These are phyloP conservation scores for Striga asiatica DNA, from an alignment of 257 asterid genomes.

Conservation along the genomic window DNA sequence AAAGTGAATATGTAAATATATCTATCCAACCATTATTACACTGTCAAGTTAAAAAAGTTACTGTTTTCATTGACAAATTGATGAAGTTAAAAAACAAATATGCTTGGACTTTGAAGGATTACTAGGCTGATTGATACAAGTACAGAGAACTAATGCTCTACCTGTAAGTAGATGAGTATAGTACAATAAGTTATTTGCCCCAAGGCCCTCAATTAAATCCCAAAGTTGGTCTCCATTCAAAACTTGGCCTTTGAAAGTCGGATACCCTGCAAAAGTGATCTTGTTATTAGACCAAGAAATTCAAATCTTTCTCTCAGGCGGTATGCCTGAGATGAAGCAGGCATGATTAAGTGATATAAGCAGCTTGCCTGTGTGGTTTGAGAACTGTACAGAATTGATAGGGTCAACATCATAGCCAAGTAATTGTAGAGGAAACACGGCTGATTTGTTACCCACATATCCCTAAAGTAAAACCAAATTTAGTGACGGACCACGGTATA, in stretches of 20 bases:
- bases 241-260: conserved; percentile 93
- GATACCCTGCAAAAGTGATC: conserved; percentile 66
- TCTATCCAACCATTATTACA: background rate
- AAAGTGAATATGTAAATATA: background rate
- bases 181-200: conserved; percentile 72
- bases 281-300: conserved; percentile 14
- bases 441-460: conserved; percentile 96
- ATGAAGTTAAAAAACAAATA: conserved; percentile 14
- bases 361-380: conserved; percentile 99
- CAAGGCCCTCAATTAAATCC: conserved; percentile 89
- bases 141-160: conserved; percentile 13
- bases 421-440: conserved; percentile 92
- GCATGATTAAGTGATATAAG: conserved; percentile 38
- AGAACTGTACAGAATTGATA: conserved; percentile 93
- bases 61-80: no score
- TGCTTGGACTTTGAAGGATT: background rate
- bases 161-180: conserved; percentile 97
- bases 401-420: conserved; percentile 97
- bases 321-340: no score
- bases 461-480: conserved; percentile 39
- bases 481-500: background rate
- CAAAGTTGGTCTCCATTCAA: conserved; percentile 94
- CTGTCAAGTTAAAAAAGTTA: no score
- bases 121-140: background rate
- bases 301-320: conserved; percentile 20